Base-by-base conservation (phyloP, 805 yeast genomes). In the Starmerella sirachaensis region DNA sequence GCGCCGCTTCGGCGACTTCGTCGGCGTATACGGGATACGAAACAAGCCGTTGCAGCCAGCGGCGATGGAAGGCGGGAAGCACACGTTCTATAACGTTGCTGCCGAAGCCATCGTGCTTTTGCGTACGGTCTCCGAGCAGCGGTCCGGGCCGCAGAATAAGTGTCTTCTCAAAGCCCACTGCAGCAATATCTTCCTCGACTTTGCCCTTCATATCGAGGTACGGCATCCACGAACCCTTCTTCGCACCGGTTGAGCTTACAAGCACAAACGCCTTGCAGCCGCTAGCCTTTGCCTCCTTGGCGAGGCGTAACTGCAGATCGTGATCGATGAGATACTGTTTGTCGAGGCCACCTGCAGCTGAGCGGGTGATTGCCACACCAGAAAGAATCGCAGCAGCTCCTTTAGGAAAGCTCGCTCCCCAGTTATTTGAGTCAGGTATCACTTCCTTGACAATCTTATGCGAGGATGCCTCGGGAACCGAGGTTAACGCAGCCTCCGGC, bases 141-240 rank as follows among this genome's bases (percentile, higher is more conserved):
- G 64, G 56, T 11, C 94, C 94, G 0, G 95, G 95, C 51, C 82
- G 68, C 39, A 85, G 57, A 43, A 85, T 78, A 35, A 83, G 69
- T 1, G 85, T 74, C 37, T 73, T 65, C n/a, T 75, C 76, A 57
- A 83, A 85, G 19, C 65, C 68, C 40, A 84, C 62, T 0, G 62
- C 74, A 30, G 65, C 58, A 8, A 85, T 61, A 32, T 73, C 83
- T 31, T 74, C 69, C 54, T 85, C 95, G 33, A 80, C 63, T 35
- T 75, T 70, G 20, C 93, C 94, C 55, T 85, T 85, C 58, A 78
- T 66, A 48, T 66, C 66, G 30, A 71, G 36, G 51, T 84, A 85
- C 4, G 76, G 68, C 29, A 81, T 63, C n/a, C 48, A 49, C 0
- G 93, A 79, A 24, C 52, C 47, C 0, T 69, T 50, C 41, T 62